phyloP scores from a whole-genome alignment of 2,329 filamentous ascomycete genomes.

The Talaromyces albobiverticillius region DNA sequence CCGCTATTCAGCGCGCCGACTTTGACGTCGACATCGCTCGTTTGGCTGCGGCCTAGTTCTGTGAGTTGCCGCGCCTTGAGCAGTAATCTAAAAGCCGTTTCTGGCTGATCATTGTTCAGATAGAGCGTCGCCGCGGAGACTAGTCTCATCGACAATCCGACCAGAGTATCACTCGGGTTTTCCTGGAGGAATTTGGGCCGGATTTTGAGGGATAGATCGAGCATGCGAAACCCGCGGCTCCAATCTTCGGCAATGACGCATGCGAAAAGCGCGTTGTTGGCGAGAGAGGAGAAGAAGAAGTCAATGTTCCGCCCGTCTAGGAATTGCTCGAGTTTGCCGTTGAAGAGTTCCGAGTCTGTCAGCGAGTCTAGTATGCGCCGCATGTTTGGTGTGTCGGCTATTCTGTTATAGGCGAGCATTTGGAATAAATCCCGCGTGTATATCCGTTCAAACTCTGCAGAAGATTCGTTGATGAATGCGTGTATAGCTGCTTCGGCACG shows the following conservation, averaged over 20 bases:
- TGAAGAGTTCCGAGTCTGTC: constrained; percentile 19
- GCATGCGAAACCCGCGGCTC: constrained; percentile 15
- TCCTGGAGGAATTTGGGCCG: constrained; percentile 17
- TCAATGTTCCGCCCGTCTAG: constrained; percentile 12
- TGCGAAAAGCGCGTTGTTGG: constrained; percentile 19
- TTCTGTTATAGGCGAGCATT: constrained; percentile 18
- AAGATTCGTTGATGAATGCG: constrained; percentile 17
- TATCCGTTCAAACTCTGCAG: constrained; percentile 5
- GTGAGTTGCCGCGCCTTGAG: constrained; percentile 19
- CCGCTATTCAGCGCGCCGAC: constrained; percentile 15
- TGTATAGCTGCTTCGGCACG: constrained; percentile 11
- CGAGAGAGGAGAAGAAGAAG: constrained; percentile 13
- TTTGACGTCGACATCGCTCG: constrained; percentile 20
- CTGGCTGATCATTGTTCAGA: constrained; percentile 16
- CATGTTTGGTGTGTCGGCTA: constrained; percentile 19
- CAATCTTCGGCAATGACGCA: constrained; percentile 15
- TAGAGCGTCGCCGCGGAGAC: constrained; percentile 16
- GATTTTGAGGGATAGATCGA: constrained; percentile 17
- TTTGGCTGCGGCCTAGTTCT: constrained; percentile 18
- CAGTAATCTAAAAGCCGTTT: constrained; percentile 17
- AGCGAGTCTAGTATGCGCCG: constrained; percentile 19
- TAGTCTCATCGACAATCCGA: constrained; percentile 17
- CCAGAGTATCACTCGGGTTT: constrained; percentile 9
- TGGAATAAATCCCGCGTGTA: constrained; percentile 17
- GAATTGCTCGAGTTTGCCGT: constrained; percentile 14